Conservation (phyloP, 345 rosid genomes). For the Euphorbia tirucalli region DNA sequence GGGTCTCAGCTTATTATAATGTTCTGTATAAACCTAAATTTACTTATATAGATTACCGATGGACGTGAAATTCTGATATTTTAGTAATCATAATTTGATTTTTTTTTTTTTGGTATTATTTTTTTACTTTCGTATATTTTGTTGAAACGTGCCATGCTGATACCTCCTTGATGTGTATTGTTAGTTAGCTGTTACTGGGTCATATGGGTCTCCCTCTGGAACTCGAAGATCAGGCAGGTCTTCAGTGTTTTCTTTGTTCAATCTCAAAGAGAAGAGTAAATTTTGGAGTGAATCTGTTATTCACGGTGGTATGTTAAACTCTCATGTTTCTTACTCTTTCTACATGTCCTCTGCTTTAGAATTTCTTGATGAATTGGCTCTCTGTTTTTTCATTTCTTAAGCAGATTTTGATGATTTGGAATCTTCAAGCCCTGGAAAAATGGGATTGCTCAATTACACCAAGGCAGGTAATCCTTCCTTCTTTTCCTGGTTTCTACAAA, state of each 20-base stretch:
- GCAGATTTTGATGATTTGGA: constrained; percentile 64
- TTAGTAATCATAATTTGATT: not conserved
- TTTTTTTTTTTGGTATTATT: too few species aligned
- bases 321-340: not conserved
- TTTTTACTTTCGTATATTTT: not conserved
- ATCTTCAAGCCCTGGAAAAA: constrained; percentile 47
- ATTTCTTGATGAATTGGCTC: not conserved
- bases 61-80: not conserved
- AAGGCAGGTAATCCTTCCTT: constrained; percentile 55
- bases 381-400: not conserved
- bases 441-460: constrained; percentile 66
- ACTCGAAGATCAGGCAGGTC: constrained; percentile 14
- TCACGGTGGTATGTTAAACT: constrained; percentile 44
- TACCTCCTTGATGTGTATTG: not conserved
- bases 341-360: not conserved
- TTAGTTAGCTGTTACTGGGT: constrained; percentile 10
- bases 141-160: not conserved
- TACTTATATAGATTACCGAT: not conserved
- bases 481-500: not conserved
- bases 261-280: constrained; percentile 77
- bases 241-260: constrained; percentile 87
- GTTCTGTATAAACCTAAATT: not conserved
- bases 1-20: not conserved
- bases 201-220: constrained; percentile 6
- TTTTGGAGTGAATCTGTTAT: constrained; percentile 93